These are phyloP conservation scores for Clitopilus passeckerianus DNA, from an alignment of 768 basidiomycete genomes.

Conservation along the genomic window DNA sequence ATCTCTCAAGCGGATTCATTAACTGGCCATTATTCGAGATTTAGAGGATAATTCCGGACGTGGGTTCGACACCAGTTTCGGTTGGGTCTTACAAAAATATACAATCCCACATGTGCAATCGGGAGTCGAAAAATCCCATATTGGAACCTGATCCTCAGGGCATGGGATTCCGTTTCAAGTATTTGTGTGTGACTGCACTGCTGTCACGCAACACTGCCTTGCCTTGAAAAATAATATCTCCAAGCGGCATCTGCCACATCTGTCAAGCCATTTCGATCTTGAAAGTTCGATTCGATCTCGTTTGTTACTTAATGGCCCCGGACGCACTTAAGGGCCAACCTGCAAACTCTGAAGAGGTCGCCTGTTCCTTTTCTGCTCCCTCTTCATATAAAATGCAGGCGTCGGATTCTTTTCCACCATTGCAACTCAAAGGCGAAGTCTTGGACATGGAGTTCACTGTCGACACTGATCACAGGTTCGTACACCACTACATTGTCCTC, in stretches of 20 bases:
- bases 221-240: constrained; percentile 14
- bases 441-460: constrained; percentile 74
- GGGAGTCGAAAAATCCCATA: constrained; percentile 16
- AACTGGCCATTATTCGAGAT: background rate
- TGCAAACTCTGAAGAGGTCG: constrained; percentile 35
- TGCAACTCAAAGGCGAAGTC: constrained; percentile 71
- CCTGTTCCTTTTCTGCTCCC: constrained; percentile 43
- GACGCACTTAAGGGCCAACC: constrained; percentile 45
- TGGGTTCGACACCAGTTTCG: constrained; percentile 28
- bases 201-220: constrained; percentile 21
- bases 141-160: constrained; percentile 35
- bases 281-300: constrained; percentile 28
- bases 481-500: constrained; percentile 12
- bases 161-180: constrained; percentile 24
- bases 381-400: constrained; percentile 39
- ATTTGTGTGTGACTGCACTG: constrained; percentile 19
- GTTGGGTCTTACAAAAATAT: constrained; percentile 23
- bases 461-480: constrained; percentile 64
- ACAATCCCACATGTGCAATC: constrained; percentile 23
- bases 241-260: constrained; percentile 32
- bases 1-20: background rate
- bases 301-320: constrained; percentile 59
- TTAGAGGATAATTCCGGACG: background rate
- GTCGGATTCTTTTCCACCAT: constrained; percentile 48
- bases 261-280: constrained; percentile 41